A percentile compares a stretch with the other conserved stretches of the same genome.
phyloP scores from a whole-genome alignment of 1,284 basidiomycete genomes.

The Heliocybe sulcata region DNA sequence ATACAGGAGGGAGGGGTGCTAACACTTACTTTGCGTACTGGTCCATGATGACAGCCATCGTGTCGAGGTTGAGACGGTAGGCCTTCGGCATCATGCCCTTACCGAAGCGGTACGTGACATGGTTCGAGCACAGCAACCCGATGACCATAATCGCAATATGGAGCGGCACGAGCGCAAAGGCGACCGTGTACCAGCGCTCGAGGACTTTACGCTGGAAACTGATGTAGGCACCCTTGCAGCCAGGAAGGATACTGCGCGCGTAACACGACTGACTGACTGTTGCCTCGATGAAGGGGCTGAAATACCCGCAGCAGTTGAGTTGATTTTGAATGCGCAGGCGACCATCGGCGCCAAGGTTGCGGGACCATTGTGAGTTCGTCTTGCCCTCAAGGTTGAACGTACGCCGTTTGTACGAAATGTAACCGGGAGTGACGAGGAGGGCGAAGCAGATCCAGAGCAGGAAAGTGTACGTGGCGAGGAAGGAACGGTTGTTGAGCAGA shows the following conservation, averaged over 20 bases:
- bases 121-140: slow-evolving; percentile 50
- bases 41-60: slow-evolving; percentile 58
- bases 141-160: slow-evolving; percentile 45
- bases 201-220: slow-evolving; percentile 40
- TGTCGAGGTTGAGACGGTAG: slow-evolving; percentile 49
- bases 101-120: slow-evolving; percentile 59
- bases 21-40: slow-evolving; percentile 46
- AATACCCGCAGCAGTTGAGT: slow-evolving; percentile 56
- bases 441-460: slow-evolving; percentile 53
- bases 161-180: slow-evolving; percentile 47
- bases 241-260: slow-evolving; percentile 44
- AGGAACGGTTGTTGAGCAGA: slow-evolving; percentile 58
- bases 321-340: slow-evolving; percentile 50
- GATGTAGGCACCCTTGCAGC: slow-evolving; percentile 51
- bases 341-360: slow-evolving; percentile 36
- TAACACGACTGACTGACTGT: slow-evolving; percentile 51
- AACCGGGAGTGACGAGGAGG: slow-evolving; percentile 53
- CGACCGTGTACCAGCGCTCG: slow-evolving; percentile 44
- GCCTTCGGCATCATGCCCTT: slow-evolving; percentile 62
- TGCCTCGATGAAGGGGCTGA: slow-evolving; percentile 51
- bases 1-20: neutral
- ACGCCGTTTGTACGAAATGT: slow-evolving; percentile 53
- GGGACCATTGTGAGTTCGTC: slow-evolving; percentile 52
- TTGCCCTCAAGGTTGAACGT: slow-evolving; percentile 62
- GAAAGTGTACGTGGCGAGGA: slow-evolving; percentile 52